Evolutionary conservation across 768 basidiomycete genomes (phyloP), one percentile per base, ranked within the genome.

Genomic region (Paxillus involutus): DNA sequence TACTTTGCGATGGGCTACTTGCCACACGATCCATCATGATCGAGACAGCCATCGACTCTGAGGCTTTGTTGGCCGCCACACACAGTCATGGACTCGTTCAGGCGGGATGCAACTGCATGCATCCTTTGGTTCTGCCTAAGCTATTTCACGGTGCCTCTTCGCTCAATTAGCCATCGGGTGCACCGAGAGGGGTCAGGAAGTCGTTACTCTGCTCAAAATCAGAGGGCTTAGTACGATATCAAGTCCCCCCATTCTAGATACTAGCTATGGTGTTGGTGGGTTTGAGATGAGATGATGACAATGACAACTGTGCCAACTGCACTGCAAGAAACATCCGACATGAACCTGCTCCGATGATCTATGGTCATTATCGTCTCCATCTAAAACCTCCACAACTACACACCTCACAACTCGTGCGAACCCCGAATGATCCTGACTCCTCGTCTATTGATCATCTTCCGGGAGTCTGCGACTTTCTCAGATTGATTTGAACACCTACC

Each of bases 341-440:
- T 24, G 5, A 5, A 24, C 5, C 24, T 5, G 24, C 5, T 2
- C 5, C 5, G 2, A 5, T 24, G 59, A 46, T 29, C 32, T 62
- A 56, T 43, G 39, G 33, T 13, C 58, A 59, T 3, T 26, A 5
- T 17, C 39, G 44, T 17, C 26, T 39, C 7, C 43, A 41, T 9
- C 30, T 67, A 21, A 11, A 29, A 30, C 16, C 24, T 64, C 19
- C 55, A 62, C 46, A 61, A 61, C 49, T 58, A 47, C 21, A 26
- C 26, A 26, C 26, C 26, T 6, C 26, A 26, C 5, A 26, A 6
- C 26, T 26, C 26, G 2, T 46, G 59, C 37, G 68, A n/a, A 46
- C 49, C 16, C 42, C 65, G 5, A 47, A 52, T 14, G 26, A 26
- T 26, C 26, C 26, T 26, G 26, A 26, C 26, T 26, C 26, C 26